Evolutionary conservation across 2,329 filamentous ascomycete genomes (phyloP), one percentile per base, ranked within the genome.

Genomic region (Fusarium sp.): DNA sequence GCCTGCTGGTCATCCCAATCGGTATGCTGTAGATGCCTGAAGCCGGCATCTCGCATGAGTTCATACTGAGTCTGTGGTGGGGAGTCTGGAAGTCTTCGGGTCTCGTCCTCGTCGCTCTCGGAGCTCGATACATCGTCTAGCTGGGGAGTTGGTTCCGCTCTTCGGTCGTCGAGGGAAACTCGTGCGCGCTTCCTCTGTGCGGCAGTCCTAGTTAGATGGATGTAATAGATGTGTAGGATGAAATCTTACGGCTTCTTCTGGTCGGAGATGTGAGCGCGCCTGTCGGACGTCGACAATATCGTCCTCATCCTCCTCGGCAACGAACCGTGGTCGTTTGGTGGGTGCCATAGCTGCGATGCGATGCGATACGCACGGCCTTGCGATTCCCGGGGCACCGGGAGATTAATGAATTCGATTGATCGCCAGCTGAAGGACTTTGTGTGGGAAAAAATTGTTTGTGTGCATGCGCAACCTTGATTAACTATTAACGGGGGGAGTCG

Each of bases 1-100:
- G 90, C 89, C 54, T 84, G 83, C 57, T 86, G 79, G 73, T 92
- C 89, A 71, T 90, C 89, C 69, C 82, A 78, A 11, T 87, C 86
- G 34, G 83, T 81, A 61, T 90, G 78, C 27, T 83, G 78, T 5
- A 90, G 78, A 74, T 90, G 87, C 54, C 80, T 81, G 67, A 88
- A 90, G 54, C 84, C 84, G 46, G 81, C 82, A 76, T 90, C 88
- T 62, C 88, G 83, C 78, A 87, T 82, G 9, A 85, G 75, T 69
- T 90, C 88, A 75, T 90, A 90, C 67, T 90, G 88, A 0, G 87
- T 89, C 42, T 83, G 83, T 1, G 84, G 80, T 0, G 83, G 85
- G 0, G 81, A 76, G 16, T 77, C 68, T 4, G 59, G 64, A 4
- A 72, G 49, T 56, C 76, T 57, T 61, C 66, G 51, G 13, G 51